Base-by-base conservation (phyloP, 257 asterid species). In the Euphrasia confusa region DNA sequence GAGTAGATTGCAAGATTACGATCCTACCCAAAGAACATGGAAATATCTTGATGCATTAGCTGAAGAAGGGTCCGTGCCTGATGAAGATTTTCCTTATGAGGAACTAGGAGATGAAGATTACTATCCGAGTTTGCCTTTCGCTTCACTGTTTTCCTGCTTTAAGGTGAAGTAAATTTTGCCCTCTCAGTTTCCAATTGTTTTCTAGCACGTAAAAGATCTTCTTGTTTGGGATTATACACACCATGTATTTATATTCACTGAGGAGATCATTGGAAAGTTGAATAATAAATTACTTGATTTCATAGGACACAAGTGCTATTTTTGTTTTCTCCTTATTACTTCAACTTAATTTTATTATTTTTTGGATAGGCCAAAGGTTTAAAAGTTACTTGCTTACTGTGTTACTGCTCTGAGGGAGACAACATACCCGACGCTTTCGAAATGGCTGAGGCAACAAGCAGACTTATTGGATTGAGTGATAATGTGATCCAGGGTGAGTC, bases 331-430 rank as follows among this genome's bases (percentile, higher is more conserved):
- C n/a, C n/a, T 45, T 45, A 45, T 45, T 10, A 9, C n/a, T 45
- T 45, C 4, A 11, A 2, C 6, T 49, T 49, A 5, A 50, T 18
- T n/a, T 14, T 15, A n/a, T n/a, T 10, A 68, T 13, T 58, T 65
- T 26, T 62, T 72, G 69, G 56, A 32, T 68, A 92, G 99, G 97
- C 94, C 53, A 89, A 81, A 79, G 97, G 95, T 63, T 17, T 92
- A 69, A 86, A 89, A 70, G 96, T 83, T 48, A 92, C 97, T 61
- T 89, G 99, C 83, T 71, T 92, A 63, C 68, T 89, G 17, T 89
- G 95, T 75, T 92, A 89, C 80, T 92, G 99, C 79, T 92, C 99
- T 52, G 99, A 92, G 77, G 97, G 99, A 66, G 99, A 92, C 80
- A 92, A 89, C 54, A 84, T 82, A 62, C 87, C 96, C 4, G 97